Conservation (phyloP, 2,329 filamentous ascomycete genomes). For the Corniculantispora saksenae region DNA sequence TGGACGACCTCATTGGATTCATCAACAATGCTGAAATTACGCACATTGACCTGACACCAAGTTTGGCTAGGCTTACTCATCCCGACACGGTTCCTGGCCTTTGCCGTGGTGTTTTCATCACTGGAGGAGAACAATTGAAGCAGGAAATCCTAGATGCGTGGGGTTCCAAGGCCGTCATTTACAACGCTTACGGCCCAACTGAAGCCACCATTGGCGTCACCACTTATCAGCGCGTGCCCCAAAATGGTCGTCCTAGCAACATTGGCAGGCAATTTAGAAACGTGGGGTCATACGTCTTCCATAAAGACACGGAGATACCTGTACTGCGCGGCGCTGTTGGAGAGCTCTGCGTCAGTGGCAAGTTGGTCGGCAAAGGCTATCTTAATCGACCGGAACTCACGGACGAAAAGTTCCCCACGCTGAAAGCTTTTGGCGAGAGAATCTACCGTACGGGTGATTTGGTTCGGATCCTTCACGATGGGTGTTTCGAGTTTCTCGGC, state of each 20-base stretch:
- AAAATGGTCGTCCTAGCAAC: slow-evolving; percentile 79
- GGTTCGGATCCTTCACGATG: slow-evolving; percentile 77
- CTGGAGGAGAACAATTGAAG: slow-evolving; percentile 83
- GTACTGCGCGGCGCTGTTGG: slow-evolving; percentile 79
- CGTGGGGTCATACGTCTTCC: slow-evolving; percentile 79
- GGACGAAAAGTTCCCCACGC: slow-evolving; percentile 68
- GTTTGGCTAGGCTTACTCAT: slow-evolving; percentile 74
- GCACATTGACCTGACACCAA: slow-evolving; percentile 89
- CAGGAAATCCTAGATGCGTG: slow-evolving; percentile 87
- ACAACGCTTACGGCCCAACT: slow-evolving; percentile 91
- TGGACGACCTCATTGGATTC: slow-evolving; percentile 75
- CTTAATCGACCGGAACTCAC: slow-evolving; percentile 80
- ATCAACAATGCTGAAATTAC: slow-evolving; percentile 76
- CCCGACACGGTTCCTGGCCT: slow-evolving; percentile 80
- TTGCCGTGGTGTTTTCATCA: slow-evolving; percentile 85
- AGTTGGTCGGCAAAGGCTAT: slow-evolving; percentile 87
- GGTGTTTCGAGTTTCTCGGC: slow-evolving; percentile 83
- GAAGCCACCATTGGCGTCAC: slow-evolving; percentile 93
- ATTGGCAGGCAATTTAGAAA: slow-evolving; percentile 87
- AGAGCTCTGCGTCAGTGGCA: slow-evolving; percentile 85
- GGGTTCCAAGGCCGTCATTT: slow-evolving; percentile 78
- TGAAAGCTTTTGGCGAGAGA: slow-evolving; percentile 57
- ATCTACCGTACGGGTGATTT: slow-evolving; percentile 90
- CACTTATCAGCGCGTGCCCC: slow-evolving; percentile 79
- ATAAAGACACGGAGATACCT: slow-evolving; percentile 66